Conservation (phyloP, 192 early-diverging fungal species). For the Mortierella hygrophila region DNA sequence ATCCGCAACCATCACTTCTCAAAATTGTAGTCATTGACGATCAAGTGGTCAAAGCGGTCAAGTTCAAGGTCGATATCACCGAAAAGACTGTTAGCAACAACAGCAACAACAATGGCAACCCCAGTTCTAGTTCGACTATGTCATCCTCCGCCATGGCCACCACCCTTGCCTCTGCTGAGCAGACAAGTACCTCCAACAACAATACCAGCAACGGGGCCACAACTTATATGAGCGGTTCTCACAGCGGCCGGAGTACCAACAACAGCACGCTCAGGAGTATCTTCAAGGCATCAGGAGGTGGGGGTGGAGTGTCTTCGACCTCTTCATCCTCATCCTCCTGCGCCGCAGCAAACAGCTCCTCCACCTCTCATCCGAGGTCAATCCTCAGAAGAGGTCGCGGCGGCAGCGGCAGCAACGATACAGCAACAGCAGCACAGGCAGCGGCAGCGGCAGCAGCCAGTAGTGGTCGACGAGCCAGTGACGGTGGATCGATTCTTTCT, state of each 20-base stretch:
- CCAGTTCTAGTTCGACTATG: not conserved
- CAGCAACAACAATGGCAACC: not conserved
- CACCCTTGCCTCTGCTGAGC: slow-evolving; percentile 20
- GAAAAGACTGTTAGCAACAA: slow-evolving; percentile 16
- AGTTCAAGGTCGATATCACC: slow-evolving; percentile 48
- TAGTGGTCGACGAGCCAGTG: slow-evolving; percentile 33
- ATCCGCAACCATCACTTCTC: not conserved
- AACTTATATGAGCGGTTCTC: not conserved
- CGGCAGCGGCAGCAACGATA: not conserved
- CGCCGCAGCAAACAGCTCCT: not conserved
- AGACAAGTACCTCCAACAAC: not conserved
- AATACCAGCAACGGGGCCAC: slow-evolving; percentile 4
- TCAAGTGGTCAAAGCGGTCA: slow-evolving; percentile 38
- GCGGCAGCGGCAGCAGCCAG: not conserved
- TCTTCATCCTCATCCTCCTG: slow-evolving; percentile 15
- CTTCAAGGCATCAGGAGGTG: not conserved
- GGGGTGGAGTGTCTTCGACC: not conserved
- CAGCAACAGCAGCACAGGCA: not conserved
- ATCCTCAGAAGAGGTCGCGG: not conserved
- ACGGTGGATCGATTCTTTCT: slow-evolving; percentile 48
- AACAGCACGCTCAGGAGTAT: slow-evolving; percentile 4
- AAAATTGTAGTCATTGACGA: slow-evolving; percentile 25
- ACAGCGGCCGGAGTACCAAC: slow-evolving; percentile 5
- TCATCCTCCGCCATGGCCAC: slow-evolving; percentile 42
- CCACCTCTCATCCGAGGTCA: not conserved